Percentiles rank a stretch among this genome's conserved stretches.
Conservation (phyloP, 2,329 filamentous ascomycete genomes). For the Graphilbum fragrans region DNA sequence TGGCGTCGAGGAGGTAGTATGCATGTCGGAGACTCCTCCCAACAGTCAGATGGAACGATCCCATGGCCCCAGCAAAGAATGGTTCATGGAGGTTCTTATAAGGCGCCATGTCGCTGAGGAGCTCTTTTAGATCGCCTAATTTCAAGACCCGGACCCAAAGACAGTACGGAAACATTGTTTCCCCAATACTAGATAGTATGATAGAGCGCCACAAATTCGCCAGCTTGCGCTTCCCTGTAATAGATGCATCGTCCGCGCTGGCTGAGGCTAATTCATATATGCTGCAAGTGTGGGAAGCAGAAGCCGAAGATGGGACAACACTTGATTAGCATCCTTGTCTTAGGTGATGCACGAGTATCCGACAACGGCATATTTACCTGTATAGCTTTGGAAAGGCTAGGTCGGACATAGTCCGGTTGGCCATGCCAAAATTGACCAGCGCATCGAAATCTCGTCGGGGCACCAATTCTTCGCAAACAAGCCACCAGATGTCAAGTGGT, state of each 20-base stretch:
- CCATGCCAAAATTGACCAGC: conserved; percentile 45
- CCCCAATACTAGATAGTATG: conserved; percentile 49
- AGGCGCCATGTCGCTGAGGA: conserved; percentile 40
- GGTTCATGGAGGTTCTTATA: conserved; percentile 14
- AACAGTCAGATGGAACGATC: conserved; percentile 16
- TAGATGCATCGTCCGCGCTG: conserved; percentile 28
- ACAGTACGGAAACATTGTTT: conserved; percentile 57
- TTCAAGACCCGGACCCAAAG: conserved; percentile 53
- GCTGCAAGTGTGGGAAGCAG: conserved; percentile 15
- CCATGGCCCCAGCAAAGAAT: conserved; percentile 30
- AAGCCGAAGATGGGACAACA: too few species aligned
- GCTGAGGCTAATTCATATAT: conserved; percentile 33
- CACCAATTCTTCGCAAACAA: conserved; percentile 48
- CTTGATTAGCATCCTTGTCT: too few species aligned
- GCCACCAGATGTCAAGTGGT: conserved; percentile 46
- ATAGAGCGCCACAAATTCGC: conserved; percentile 57
- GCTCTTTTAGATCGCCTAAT: conserved; percentile 45
- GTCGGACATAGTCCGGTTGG: conserved; percentile 42
- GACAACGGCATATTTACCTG: too few species aligned
- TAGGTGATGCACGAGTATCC: too few species aligned
- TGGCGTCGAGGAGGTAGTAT: conserved; percentile 19
- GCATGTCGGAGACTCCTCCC: conserved; percentile 9
- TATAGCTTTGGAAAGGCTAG: conserved; percentile 25
- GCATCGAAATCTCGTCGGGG: conserved; percentile 43
- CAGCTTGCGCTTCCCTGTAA: conserved; percentile 33